Percentiles rank a stretch among this genome's conserved stretches.
Evolutionary conservation across 306 rosid species (phyloP).

Genomic region (Begonia peltatifolia): DNA sequence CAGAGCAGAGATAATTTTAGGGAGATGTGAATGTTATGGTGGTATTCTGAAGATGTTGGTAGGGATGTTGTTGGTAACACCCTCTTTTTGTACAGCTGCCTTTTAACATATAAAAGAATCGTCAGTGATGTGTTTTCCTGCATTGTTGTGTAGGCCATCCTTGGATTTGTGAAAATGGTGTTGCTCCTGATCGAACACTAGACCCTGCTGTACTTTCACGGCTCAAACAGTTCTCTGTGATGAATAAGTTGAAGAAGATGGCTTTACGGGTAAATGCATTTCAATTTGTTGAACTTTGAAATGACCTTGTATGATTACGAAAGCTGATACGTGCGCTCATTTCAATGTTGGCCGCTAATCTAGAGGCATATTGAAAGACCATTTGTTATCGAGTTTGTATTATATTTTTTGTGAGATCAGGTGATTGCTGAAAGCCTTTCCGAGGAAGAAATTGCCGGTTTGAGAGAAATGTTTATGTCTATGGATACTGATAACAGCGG

Average conservation of each 20-base stretch:
- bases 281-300: background rate
- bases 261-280: conserved; percentile 53
- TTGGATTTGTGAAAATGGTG: conserved; percentile 95
- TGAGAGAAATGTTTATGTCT: conserved; percentile 79
- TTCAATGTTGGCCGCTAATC: too few species aligned
- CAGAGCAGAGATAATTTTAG: too few species aligned
- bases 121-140: too few species aligned
- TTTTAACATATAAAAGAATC: too few species aligned
- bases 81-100: too few species aligned
- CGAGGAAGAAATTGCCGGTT: conserved; percentile 94
- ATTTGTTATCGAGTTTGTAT: background rate
- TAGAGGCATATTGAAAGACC: too few species aligned
- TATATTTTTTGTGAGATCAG: conserved; percentile 24
- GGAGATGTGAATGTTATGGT: too few species aligned
- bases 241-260: conserved; percentile 96
- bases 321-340: too few species aligned
- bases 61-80: too few species aligned
- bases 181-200: conserved; percentile 86
- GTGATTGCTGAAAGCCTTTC: conserved; percentile 96
- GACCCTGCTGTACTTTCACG: conserved; percentile 96
- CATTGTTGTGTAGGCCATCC: conserved; percentile 59
- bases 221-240: conserved; percentile 90
- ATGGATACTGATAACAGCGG: conserved; percentile 97
- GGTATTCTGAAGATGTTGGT: too few species aligned
- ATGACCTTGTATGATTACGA: too few species aligned